Evolutionary conservation across 2,329 filamentous ascomycete species (phyloP).

Genomic region (Talaromyces pinophilus): DNA sequence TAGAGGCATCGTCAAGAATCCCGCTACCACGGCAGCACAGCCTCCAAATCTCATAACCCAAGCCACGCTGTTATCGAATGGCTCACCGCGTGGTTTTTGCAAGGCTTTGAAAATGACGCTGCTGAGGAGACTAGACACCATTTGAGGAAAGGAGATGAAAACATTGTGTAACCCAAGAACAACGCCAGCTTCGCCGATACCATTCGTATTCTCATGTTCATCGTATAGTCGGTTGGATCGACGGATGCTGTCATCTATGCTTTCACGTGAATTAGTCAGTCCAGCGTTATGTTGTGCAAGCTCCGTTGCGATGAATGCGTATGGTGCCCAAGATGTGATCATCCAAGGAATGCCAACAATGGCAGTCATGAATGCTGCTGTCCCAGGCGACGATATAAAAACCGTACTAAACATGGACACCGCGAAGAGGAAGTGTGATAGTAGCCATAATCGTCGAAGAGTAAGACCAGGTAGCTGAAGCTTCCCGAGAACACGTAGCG

Average conservation of each 20-base stretch:
- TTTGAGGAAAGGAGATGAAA: constrained; percentile 88
- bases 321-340: constrained; percentile 89
- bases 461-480: constrained; percentile 81
- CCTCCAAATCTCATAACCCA: constrained; percentile 86
- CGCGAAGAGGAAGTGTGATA: constrained; percentile 79
- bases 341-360: constrained; percentile 90
- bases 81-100: constrained; percentile 81
- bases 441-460: constrained; percentile 81
- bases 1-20: constrained; percentile 62
- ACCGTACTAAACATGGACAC: constrained; percentile 80
- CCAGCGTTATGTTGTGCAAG: constrained; percentile 76
- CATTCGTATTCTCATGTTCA: constrained; percentile 4
- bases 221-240: not conserved
- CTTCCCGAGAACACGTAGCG: constrained; percentile 30
- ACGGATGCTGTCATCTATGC: not conserved
- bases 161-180: constrained; percentile 96
- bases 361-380: constrained; percentile 74
- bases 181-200: constrained; percentile 75
- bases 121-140: constrained; percentile 81
- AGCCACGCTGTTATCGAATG: constrained; percentile 82
- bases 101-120: constrained; percentile 80
- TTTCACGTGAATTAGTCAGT: not conserved
- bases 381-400: constrained; percentile 68
- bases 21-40: constrained; percentile 72
- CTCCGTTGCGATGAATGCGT: constrained; percentile 90